phyloP scores from a whole-genome alignment of 352 stramenopile species.

The Globisporangium lucens region DNA sequence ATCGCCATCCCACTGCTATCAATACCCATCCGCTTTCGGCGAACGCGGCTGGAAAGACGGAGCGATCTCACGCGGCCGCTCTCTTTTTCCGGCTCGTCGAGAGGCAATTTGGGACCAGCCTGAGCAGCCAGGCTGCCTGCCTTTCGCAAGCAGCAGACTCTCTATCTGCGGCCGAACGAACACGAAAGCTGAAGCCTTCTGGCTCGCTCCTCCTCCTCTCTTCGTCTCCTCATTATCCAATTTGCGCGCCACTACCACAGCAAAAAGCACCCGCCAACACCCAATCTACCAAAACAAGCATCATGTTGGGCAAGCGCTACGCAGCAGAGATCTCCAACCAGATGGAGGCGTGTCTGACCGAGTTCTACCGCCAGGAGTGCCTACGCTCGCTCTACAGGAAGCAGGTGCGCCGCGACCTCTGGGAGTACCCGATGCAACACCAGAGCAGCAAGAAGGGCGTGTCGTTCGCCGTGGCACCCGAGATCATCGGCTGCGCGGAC shows the following conservation, averaged over 20 bases:
- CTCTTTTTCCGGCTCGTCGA: constrained; percentile 10
- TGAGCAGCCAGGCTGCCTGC: not conserved
- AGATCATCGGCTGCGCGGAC: constrained; percentile 77
- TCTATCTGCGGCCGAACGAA: not conserved
- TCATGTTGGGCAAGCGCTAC: constrained; percentile 71
- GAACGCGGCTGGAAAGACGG: constrained; percentile 17
- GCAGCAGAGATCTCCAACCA: constrained; percentile 48
- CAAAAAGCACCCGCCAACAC: not conserved
- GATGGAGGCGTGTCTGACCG: constrained; percentile 64
- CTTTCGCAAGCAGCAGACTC: not conserved
- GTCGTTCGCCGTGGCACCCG: constrained; percentile 48
- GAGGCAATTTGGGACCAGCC: not conserved
- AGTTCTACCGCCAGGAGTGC: constrained; percentile 83
- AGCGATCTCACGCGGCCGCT: constrained; percentile 2
- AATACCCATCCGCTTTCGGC: constrained; percentile 13
- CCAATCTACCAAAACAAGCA: constrained; percentile 16
- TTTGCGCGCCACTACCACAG: constrained; percentile 32
- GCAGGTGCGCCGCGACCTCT: constrained; percentile 40
- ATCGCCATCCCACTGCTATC: constrained; percentile 12
- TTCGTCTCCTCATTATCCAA: constrained; percentile 31
- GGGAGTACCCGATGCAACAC: constrained; percentile 31
- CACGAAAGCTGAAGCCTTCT: constrained; percentile 10
- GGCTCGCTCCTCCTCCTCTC: not conserved
- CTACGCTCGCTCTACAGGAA: constrained; percentile 73
- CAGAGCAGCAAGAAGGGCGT: constrained; percentile 63